Evolutionary conservation across 2,329 filamentous ascomycete genomes (phyloP), one percentile per base, ranked within the genome.

Genomic region (Cercospora zeina): DNA sequence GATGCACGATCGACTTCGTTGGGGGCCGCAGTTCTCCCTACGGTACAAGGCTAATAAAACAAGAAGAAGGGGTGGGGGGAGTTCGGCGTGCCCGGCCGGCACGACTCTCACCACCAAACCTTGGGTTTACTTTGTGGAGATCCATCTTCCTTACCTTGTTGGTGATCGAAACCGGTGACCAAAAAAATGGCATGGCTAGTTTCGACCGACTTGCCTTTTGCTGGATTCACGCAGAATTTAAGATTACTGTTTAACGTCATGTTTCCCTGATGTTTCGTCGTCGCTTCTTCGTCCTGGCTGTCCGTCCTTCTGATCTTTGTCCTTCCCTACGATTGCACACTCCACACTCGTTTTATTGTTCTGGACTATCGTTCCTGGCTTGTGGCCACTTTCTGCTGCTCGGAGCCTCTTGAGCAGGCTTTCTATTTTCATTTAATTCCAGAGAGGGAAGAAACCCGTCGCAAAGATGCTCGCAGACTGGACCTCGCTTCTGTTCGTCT

Each of bases 381-480:
- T n/a, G 24, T 24, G 47, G 24, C 24, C 30, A 14, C 30, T 51
- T 30, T 30, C 30, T 51, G 47, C 30, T 51, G 47, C 30, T 51
- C 47, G 47, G 30, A 39, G 7, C 11, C 11, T 33, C 47, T 51
- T 33, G 47, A 51, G 47, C 47, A 51, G n/a, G 47, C n/a, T 51
- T 30, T 27, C 24, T 51, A 9, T 10, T 51, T 21, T 33, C 37
- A 34, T 51, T 7, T 19, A 36, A 7, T 51, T 42, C 9, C 14
- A 21, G 16, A 24, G 34, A 10, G n/a, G n/a, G n/a, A n/a, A n/a
- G 5, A n/a, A 58, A n/a, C n/a, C 30, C 7, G 39, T n/a, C 27
- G 45, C 27, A 55, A 54, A n/a, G 7, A 61, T 61, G 58, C 33
- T 61, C 16, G 51, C 31, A 56, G 53, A 49, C 39, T 61, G 58